Base-by-base conservation (phyloP, 495 filamentous ascomycete genomes). In the Neurospora sp. region DNA sequence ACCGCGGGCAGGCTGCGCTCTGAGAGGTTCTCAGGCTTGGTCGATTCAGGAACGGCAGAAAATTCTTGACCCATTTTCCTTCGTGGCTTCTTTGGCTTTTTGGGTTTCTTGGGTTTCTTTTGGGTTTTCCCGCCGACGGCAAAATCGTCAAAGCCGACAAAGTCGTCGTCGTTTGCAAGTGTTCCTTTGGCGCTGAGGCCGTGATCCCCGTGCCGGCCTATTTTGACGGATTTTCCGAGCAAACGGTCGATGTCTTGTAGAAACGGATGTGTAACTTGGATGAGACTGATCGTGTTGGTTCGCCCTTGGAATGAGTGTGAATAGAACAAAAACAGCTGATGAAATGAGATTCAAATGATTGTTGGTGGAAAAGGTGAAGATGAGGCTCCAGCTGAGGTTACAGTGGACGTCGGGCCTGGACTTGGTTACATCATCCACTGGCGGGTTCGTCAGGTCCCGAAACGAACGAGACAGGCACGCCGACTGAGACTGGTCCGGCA, bases 1-100 rank as follows among this genome's bases (percentile, higher is more conserved):
- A 97, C 85, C 5, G 87, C 91, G 35, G 90, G 84, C 5, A 97
- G 77, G 37, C 86, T 91, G 70, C 94, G 88, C 20, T 87, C 86
- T 38, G 86, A 82, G 20, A 98, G 85, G 2, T 88, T 91, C 71
- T 86, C 80, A 5, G 94, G 86, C 20, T 86, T 86, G 37, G 86
- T 87, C 75, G 86, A 86, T 42, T 92, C 89, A 78, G 89, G 87
- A 76, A 95, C 81, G 59, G 86, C 72, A 20, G 83, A 85, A n/a
- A 79, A 71, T 39, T 83, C 82, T 69, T 86, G 83, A 71, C 84
- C 84, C 84, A 86, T 86, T 61, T 81, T 82, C 72, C 74, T 77
- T 14, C 71, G 70, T 74, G 75, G 75, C 61, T 69, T 48, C 42
- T 73, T 76, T 68, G 61, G 72, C 39, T 74, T 73, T 27, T 76